A percentile compares a stretch with the other conserved stretches of the same genome.
phyloP scores from a whole-genome alignment of 768 basidiomycete genomes.

The Boletus subparvulus region DNA sequence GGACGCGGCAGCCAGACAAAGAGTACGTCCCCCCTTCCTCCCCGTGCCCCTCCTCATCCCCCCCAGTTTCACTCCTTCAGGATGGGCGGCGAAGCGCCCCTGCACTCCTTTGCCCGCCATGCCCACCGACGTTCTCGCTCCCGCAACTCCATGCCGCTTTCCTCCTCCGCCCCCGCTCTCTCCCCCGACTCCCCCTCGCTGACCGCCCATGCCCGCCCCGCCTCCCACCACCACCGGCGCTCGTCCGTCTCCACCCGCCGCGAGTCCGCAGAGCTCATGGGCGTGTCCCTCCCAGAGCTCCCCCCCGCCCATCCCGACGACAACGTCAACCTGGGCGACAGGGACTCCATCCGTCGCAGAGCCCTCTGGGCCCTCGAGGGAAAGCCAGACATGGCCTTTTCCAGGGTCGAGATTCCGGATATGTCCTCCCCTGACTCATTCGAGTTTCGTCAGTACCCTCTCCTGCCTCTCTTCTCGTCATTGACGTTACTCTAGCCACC shows the following conservation, averaged over 20 bases:
- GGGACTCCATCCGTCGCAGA: constrained; percentile 75
- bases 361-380: constrained; percentile 90
- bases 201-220: constrained; percentile 35
- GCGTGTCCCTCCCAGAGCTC: constrained; percentile 68
- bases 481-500: constrained; percentile 42
- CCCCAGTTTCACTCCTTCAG: constrained; percentile 71
- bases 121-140: no score
- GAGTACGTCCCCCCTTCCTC: constrained; percentile 28
- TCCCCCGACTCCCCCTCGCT: constrained; percentile 37
- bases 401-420: constrained; percentile 84
- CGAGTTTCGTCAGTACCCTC: constrained; percentile 61
- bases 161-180: constrained; percentile 35
- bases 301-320: constrained; percentile 61
- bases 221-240: constrained; percentile 80
- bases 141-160: constrained; percentile 43
- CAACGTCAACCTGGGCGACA: constrained; percentile 66
- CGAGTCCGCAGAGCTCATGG: constrained; percentile 92
- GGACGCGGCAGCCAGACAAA: constrained; percentile 41
- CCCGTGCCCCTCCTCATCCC: not conserved
- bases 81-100: constrained; percentile 46
- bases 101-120: constrained; percentile 30
- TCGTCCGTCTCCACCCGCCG: constrained; percentile 87
- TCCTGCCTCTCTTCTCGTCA: not conserved
- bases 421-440: constrained; percentile 60
- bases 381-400: constrained; percentile 65